These are phyloP conservation scores for Penicillium sp. DNA, from an alignment of 2,329 filamentous ascomycete genomes.

Conservation along the genomic window DNA sequence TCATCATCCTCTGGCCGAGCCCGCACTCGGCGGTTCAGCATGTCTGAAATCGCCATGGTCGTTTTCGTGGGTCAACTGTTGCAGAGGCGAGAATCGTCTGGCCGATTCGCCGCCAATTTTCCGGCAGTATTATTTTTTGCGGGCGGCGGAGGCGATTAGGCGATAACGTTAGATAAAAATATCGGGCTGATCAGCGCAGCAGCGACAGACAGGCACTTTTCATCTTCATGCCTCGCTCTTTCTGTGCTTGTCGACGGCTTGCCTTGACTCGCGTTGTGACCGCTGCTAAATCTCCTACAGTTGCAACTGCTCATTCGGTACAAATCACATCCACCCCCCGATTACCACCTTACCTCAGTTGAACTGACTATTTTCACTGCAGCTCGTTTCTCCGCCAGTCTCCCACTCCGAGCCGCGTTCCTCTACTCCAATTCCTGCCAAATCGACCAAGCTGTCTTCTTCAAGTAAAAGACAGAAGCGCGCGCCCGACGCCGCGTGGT, in stretches of 20 bases:
- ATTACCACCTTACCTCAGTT: neutral
- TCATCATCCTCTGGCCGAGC: conserved; percentile 49
- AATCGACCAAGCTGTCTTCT: conserved; percentile 18
- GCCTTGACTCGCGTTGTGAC: neutral
- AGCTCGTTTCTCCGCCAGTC: neutral
- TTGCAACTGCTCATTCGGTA: neutral
- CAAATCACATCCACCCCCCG: no score
- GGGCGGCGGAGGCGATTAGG: no score
- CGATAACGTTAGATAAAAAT: no score
- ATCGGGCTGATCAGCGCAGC: neutral
- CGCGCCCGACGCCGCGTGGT: conserved; percentile 9
- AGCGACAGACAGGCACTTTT: neutral
- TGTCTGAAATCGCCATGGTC: conserved; percentile 42
- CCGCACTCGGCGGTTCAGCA: conserved; percentile 48
- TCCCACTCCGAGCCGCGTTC: neutral
- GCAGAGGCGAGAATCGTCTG: no score
- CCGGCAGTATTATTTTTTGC: no score
- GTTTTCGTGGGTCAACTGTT: conserved; percentile 4
- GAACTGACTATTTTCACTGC: neutral
- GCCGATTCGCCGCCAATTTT: no score
- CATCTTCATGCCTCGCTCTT: neutral
- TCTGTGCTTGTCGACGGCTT: neutral
- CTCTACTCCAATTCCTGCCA: neutral
- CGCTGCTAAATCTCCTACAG: neutral
- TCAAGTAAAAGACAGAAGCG: conserved; percentile 19